phyloP scores from a whole-genome alignment of 768 basidiomycete genomes.

The Tephrocybe sp. region DNA sequence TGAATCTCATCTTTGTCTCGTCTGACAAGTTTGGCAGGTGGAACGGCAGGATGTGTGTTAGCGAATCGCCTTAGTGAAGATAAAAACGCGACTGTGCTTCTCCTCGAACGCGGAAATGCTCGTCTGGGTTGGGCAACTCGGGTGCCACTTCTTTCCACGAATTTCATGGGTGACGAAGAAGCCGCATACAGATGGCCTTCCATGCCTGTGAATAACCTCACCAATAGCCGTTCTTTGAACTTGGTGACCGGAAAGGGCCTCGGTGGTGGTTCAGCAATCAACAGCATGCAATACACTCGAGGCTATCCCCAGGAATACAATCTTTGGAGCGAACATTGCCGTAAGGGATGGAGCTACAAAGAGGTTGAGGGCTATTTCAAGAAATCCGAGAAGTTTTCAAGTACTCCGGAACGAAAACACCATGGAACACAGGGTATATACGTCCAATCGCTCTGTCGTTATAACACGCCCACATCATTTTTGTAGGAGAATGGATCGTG shows the following conservation, averaged over 20 bases:
- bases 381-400: slow-evolving; percentile 18
- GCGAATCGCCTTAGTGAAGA: not conserved
- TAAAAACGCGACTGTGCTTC: not conserved
- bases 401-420: not conserved
- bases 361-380: slow-evolving; percentile 21
- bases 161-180: not conserved
- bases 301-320: slow-evolving; percentile 23
- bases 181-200: not conserved
- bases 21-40: not conserved
- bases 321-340: slow-evolving; percentile 19
- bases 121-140: not conserved
- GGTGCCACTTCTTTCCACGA: not conserved
- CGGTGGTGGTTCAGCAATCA: no score
- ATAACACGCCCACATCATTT: no score
- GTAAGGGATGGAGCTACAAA: slow-evolving; percentile 22
- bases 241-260: no score
- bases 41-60: not conserved
- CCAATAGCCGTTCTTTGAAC: not conserved
- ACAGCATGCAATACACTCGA: slow-evolving; percentile 26
- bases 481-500: not conserved
- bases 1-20: not conserved
- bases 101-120: not conserved
- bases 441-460: not conserved
- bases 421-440: not conserved
- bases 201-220: not conserved